Percentiles rank a stretch among this genome's conserved stretches.
These are phyloP conservation scores for Acacia confusa DNA, from an alignment of 306 rosid species.

Conservation along the genomic window DNA sequence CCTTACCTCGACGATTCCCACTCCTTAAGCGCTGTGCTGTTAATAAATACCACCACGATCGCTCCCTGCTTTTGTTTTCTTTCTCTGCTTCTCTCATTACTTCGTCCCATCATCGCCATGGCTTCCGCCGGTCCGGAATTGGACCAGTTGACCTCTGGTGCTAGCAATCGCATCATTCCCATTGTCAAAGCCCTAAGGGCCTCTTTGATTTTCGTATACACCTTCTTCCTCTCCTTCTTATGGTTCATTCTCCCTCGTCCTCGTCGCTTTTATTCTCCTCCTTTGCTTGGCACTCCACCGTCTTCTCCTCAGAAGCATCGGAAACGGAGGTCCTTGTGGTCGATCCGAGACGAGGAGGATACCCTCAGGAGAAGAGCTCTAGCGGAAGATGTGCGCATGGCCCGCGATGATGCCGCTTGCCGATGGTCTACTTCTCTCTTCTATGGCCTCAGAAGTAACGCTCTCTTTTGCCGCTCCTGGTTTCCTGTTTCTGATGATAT, in stretches of 20 bases:
- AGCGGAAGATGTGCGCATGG: conserved; percentile 73
- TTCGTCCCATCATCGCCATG: conserved; percentile 41
- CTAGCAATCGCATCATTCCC: conserved; percentile 96
- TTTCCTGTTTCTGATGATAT: conserved; percentile 59
- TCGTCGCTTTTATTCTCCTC: conserved; percentile 35
- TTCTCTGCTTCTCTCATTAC: not conserved
- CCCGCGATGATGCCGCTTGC: conserved; percentile 42
- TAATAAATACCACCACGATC: not conserved
- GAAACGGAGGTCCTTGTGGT: conserved; percentile 52
- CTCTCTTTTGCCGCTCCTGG: conserved; percentile 86
- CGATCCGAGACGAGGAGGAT: conserved; percentile 78
- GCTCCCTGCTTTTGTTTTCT: not conserved
- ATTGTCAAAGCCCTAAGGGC: conserved; percentile 61
- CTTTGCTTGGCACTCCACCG: conserved; percentile 21
- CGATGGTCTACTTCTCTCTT: conserved; percentile 71
- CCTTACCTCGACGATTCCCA: not conserved
- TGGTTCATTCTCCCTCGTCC: conserved; percentile 63
- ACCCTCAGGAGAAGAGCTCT: conserved; percentile 68
- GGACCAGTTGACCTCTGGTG: conserved; percentile 96
- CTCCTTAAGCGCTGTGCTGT: not conserved
- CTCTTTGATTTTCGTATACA: conserved; percentile 58
- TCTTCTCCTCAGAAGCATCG: conserved; percentile 48
- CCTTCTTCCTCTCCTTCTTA: conserved; percentile 60
- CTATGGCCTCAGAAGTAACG: conserved; percentile 62
- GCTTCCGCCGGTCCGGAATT: conserved; percentile 53